Conservation (phyloP, 2,329 filamentous ascomycete genomes). For the Pyricularia grisea region DNA sequence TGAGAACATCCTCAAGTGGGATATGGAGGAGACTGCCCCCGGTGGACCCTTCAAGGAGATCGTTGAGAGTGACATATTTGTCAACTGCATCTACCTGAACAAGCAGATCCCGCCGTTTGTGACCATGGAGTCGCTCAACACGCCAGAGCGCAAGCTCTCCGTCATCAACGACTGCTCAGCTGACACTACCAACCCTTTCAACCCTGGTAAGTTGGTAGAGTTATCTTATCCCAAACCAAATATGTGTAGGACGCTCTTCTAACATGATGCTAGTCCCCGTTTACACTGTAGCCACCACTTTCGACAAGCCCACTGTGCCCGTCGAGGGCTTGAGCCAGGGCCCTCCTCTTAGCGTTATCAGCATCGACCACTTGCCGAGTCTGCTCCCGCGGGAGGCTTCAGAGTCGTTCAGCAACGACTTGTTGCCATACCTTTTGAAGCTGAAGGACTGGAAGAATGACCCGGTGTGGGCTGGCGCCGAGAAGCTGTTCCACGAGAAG, state of each 20-base stretch:
- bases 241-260: background rate
- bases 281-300: slow-evolving; percentile 78
- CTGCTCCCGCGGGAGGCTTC: slow-evolving; percentile 79
- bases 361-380: slow-evolving; percentile 77
- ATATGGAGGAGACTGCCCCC: slow-evolving; percentile 69
- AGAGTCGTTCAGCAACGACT: slow-evolving; percentile 68
- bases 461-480: slow-evolving; percentile 75
- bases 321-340: slow-evolving; percentile 50
- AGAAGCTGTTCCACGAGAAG: slow-evolving; percentile 79
- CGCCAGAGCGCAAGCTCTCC: slow-evolving; percentile 60
- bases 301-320: slow-evolving; percentile 75
- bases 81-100: slow-evolving; percentile 82
- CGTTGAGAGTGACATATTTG: slow-evolving; percentile 62
- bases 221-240: slow-evolving; percentile 10
- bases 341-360: slow-evolving; percentile 68
- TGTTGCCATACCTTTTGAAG: slow-evolving; percentile 68
- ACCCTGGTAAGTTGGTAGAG: slow-evolving; percentile 24
- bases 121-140: slow-evolving; percentile 57
- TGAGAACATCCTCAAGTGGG: slow-evolving; percentile 58
- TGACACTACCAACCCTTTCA: slow-evolving; percentile 65
- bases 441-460: slow-evolving; percentile 66
- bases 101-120: slow-evolving; percentile 74
- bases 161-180: slow-evolving; percentile 75
- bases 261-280: slow-evolving; percentile 49
- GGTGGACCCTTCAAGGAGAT: slow-evolving; percentile 76